Conservation (phyloP, 495 filamentous ascomycete genomes). For the Aspergillus steynii region DNA sequence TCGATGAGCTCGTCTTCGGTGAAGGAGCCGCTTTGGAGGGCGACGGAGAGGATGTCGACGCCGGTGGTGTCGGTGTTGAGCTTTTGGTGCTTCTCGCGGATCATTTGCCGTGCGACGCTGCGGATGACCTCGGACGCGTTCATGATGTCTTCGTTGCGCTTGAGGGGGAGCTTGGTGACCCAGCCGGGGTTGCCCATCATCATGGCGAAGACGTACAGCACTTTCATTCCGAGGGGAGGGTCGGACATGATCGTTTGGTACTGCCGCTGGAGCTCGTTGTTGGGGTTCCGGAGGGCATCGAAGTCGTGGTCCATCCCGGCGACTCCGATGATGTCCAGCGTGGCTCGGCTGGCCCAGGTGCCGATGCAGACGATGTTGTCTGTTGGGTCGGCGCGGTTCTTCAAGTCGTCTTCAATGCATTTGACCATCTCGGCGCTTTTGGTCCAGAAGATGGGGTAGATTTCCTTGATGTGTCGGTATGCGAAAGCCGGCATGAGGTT, state of each 20-base stretch:
- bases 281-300: slow-evolving; percentile 62
- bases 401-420: slow-evolving; percentile 38
- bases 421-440: slow-evolving; percentile 59
- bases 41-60: slow-evolving; percentile 81
- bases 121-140: slow-evolving; percentile 60
- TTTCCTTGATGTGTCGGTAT: slow-evolving; percentile 81
- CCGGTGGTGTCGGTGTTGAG: slow-evolving; percentile 48
- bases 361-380: slow-evolving; percentile 56
- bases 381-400: slow-evolving; percentile 15
- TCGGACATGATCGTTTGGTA: slow-evolving; percentile 55
- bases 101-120: slow-evolving; percentile 61
- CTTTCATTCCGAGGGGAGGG: slow-evolving; percentile 17
- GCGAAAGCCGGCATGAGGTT: slow-evolving; percentile 82
- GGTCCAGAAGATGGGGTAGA: slow-evolving; percentile 81
- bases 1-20: slow-evolving; percentile 79
- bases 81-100: slow-evolving; percentile 66
- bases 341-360: slow-evolving; percentile 67
- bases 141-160: slow-evolving; percentile 63
- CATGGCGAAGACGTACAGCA: slow-evolving; percentile 46
- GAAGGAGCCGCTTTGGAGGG: slow-evolving; percentile 73
- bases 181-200: slow-evolving; percentile 35
- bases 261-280: slow-evolving; percentile 60
- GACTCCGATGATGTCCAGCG: slow-evolving; percentile 86
- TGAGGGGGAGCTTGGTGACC: slow-evolving; percentile 56
- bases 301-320: slow-evolving; percentile 87